phyloP scores from a whole-genome alignment of 2,329 filamentous ascomycete species.

The Alternaria angustiovoidea region DNA sequence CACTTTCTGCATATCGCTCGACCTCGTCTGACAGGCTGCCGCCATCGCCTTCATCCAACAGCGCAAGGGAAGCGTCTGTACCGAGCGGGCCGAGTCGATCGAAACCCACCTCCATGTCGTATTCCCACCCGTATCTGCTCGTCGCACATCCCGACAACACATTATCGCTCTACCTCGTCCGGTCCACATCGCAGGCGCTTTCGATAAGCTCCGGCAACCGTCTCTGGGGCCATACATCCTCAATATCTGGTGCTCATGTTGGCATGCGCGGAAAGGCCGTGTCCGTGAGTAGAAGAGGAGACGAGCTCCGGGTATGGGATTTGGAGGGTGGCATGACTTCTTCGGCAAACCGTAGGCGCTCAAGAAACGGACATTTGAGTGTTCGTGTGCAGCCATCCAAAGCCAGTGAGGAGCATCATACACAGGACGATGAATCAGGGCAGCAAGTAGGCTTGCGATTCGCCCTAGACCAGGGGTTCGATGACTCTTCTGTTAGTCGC shows the following conservation, averaged over 20 bases:
- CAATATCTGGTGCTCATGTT: slow-evolving; percentile 84
- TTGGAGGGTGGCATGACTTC: slow-evolving; percentile 74
- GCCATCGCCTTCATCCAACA: slow-evolving; percentile 37
- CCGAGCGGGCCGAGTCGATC: slow-evolving; percentile 36
- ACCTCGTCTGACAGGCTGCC: slow-evolving; percentile 23
- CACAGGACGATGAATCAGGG: slow-evolving; percentile 30
- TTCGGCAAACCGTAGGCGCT: slow-evolving; percentile 51
- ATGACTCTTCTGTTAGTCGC: slow-evolving; percentile 56
- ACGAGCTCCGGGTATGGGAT: slow-evolving; percentile 80
- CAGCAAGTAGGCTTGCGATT: slow-evolving; percentile 45
- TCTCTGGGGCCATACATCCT: slow-evolving; percentile 91
- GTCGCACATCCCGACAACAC: slow-evolving; percentile 89
- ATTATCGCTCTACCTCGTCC: slow-evolving; percentile 80
- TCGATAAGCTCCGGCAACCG: slow-evolving; percentile 76
- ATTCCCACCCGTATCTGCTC: slow-evolving; percentile 82
- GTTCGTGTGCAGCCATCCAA: slow-evolving; percentile 60
- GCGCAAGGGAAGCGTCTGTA: slow-evolving; percentile 28
- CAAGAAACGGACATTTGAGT: slow-evolving; percentile 59
- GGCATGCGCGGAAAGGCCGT: slow-evolving; percentile 86
- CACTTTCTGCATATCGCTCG: slow-evolving; percentile 43
- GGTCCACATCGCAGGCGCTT: slow-evolving; percentile 70
- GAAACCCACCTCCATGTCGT: slow-evolving; percentile 61
- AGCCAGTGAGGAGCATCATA: slow-evolving; percentile 20
- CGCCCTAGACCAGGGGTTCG: slow-evolving; percentile 46
- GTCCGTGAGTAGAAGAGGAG: slow-evolving; percentile 82